phyloP scores from a whole-genome alignment of 2,329 filamentous ascomycete genomes.

The Sclerotinia glacialis region DNA sequence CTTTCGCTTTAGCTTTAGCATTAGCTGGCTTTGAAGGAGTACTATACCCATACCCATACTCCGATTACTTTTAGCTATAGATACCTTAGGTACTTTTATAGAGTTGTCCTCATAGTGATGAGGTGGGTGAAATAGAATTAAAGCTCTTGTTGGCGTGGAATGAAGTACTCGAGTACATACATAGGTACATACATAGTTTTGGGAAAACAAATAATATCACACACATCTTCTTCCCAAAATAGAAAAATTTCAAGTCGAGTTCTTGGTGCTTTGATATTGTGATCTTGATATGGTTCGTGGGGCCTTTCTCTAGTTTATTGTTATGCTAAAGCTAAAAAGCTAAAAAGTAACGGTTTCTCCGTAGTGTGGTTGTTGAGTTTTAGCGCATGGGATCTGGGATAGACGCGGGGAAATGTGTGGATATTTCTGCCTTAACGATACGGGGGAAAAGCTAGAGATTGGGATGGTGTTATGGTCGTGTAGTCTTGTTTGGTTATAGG shows the following conservation, averaged over 20 bases:
- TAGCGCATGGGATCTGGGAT: too few relatives aligned
- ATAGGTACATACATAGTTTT: neutral
- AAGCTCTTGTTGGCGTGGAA: neutral
- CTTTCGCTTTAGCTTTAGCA: neutral
- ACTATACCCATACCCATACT: slow-evolving; percentile 19
- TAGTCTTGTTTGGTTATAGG: neutral
- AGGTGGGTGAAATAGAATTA: neutral
- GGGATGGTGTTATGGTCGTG: too few relatives aligned
- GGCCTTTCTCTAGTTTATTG: neutral
- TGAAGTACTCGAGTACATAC: neutral
- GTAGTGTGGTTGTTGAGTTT: neutral
- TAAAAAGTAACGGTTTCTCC: neutral
- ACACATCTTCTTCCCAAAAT: neutral
- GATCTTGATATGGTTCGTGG: neutral
- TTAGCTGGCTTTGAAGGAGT: slow-evolving; percentile 15
- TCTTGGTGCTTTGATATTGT: neutral
- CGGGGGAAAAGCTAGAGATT: neutral
- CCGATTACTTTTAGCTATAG: slow-evolving; percentile 5
- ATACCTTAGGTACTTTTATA: neutral
- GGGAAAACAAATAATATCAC: neutral
- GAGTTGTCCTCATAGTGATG: neutral
- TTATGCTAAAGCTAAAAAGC: neutral
- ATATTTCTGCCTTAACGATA: neutral
- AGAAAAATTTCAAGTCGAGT: neutral
- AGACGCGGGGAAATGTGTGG: neutral